Percentiles rank a stretch among this genome's conserved stretches.
phyloP scores from a whole-genome alignment of 1,139 yeast species.

The Yamadazyma sp. region DNA sequence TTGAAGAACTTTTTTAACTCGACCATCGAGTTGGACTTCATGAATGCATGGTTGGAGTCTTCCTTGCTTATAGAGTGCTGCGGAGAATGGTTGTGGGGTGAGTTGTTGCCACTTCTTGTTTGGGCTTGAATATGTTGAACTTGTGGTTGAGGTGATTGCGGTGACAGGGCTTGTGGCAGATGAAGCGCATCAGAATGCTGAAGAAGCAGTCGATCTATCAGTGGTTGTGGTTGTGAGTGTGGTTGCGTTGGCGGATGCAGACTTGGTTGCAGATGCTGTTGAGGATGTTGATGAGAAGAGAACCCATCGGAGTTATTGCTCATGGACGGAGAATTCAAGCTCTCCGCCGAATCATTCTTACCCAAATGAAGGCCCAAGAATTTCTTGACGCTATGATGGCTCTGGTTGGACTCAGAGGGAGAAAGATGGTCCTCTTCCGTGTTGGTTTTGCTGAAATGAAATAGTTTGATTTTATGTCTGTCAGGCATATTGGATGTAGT shows the following conservation, averaged over 20 bases:
- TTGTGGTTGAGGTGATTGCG: slow-evolving; percentile 1
- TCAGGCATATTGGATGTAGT: slow-evolving; percentile 37
- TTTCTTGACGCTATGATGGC: slow-evolving; percentile 26
- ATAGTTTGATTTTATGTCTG: slow-evolving; percentile 45
- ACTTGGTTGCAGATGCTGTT: no score
- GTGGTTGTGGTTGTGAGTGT: neutral
- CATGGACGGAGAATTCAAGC: slow-evolving; percentile 32
- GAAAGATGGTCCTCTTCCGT: slow-evolving; percentile 29
- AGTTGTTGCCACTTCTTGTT: slow-evolving; percentile 18
- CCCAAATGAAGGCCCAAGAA: slow-evolving; percentile 41
- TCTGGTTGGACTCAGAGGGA: slow-evolving; percentile 37
- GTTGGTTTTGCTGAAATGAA: slow-evolving; percentile 31
- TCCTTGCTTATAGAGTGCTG: slow-evolving; percentile 20
- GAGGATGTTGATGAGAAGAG: neutral
- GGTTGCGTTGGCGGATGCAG: neutral
- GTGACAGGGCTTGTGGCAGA: neutral
- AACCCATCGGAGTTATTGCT: slow-evolving; percentile 23
- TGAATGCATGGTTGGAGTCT: slow-evolving; percentile 31
- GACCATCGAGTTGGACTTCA: slow-evolving; percentile 40
- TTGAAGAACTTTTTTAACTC: slow-evolving; percentile 44
- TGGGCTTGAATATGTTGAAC: slow-evolving; percentile 13
- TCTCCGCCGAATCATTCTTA: slow-evolving; percentile 39
- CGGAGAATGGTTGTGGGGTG: slow-evolving; percentile 13
- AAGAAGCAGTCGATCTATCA: slow-evolving; percentile 1
- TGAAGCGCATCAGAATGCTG: neutral